Evolutionary conservation across 768 basidiomycete species (phyloP).

Genomic region (Leccinum subgranulosum): DNA sequence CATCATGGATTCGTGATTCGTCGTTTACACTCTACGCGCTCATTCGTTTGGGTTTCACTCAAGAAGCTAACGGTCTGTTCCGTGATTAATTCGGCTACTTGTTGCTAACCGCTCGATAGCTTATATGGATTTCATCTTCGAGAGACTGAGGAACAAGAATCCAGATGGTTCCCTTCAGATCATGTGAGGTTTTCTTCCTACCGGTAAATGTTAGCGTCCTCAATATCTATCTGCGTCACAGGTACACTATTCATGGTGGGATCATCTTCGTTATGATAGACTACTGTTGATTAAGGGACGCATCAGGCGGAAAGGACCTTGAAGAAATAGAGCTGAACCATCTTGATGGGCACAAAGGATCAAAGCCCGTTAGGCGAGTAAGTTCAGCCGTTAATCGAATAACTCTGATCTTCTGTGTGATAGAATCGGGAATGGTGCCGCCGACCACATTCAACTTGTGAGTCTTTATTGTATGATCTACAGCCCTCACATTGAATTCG

Average conservation of each 20-base stretch:
- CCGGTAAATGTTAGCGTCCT: not conserved
- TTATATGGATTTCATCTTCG: conserved; percentile 90
- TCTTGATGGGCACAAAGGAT: conserved; percentile 85
- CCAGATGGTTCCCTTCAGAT: conserved; percentile 92
- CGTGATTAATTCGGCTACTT: not conserved
- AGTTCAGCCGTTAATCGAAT: not conserved
- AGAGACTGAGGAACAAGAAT: conserved; percentile 78
- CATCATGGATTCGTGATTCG: conserved; percentile 93
- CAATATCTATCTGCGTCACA: conserved; percentile 6
- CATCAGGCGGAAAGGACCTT: conserved; percentile 66
- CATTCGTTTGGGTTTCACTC: conserved; percentile 89
- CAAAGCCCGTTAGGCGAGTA: conserved; percentile 67
- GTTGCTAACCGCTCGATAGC: conserved; percentile 37
- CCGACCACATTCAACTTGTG: conserved; percentile 88
- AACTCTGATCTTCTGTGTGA: conserved; percentile 1
- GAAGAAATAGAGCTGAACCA: conserved; percentile 83
- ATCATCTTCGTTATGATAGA: not conserved
- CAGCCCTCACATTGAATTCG: not conserved
- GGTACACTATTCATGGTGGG: conserved; percentile 86
- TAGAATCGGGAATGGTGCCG: conserved; percentile 93
- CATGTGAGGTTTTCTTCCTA: conserved; percentile 48
- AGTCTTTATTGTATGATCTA: conserved; percentile 12
- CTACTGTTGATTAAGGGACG: not conserved
- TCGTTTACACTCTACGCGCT: conserved; percentile 95
- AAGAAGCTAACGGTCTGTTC: conserved; percentile 79